These are phyloP conservation scores for Elymus sibiricus DNA, from an alignment of 176 grass and related monocot genomes.

Conservation along the genomic window DNA sequence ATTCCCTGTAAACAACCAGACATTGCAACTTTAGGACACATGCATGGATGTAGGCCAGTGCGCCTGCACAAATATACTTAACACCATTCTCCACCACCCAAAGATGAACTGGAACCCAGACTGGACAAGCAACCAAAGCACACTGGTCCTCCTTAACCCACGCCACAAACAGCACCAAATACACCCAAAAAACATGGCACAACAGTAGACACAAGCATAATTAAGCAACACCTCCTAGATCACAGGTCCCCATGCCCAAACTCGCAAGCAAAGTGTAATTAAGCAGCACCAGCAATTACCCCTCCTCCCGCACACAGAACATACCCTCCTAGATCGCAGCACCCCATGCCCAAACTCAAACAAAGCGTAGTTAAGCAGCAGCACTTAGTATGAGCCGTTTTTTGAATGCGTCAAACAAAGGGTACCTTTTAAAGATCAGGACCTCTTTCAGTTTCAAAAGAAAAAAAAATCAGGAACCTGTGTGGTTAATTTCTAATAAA, in stretches of 20 bases:
- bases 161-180: background rate
- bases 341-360: too few relatives aligned
- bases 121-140: background rate
- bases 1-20: conserved; percentile 25
- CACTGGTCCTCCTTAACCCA: background rate
- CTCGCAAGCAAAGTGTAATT: background rate
- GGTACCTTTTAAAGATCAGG: background rate
- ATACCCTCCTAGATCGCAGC: too few relatives aligned
- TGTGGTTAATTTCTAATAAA: background rate
- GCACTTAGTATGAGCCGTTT: too few relatives aligned
- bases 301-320: too few relatives aligned
- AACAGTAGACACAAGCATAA: background rate
- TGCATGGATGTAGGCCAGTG: conserved; percentile 14
- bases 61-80: background rate
- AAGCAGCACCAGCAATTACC: background rate
- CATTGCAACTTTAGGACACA: conserved; percentile 14
- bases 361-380: too few relatives aligned
- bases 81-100: background rate
- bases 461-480: background rate
- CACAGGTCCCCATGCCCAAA: background rate
- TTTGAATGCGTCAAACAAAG: too few relatives aligned
- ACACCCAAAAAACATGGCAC: background rate
- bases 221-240: background rate
- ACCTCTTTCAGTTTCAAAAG: background rate
- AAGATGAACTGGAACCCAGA: background rate